Conservation (phyloP, 352 stramenopile species). For the Aphanomyces euteiches region DNA sequence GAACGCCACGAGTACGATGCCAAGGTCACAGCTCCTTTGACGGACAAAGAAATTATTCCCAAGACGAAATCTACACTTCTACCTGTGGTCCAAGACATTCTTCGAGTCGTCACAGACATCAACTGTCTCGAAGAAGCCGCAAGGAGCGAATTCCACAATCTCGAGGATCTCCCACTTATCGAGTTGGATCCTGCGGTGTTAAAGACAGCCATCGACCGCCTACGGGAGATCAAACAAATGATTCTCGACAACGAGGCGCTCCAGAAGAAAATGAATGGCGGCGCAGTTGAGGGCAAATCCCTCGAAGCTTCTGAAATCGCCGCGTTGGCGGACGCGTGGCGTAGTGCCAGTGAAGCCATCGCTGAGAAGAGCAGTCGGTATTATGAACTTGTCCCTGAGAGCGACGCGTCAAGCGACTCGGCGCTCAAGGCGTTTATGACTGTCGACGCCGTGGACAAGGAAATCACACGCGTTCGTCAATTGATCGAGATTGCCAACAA, state of each 20-base stretch:
- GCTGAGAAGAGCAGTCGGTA: conserved; percentile 72
- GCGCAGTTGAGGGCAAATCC: conserved; percentile 39
- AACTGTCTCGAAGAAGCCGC: conserved; percentile 63
- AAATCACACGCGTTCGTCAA: conserved; percentile 59
- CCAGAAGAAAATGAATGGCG: conserved; percentile 41
- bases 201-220: conserved; percentile 40
- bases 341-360: conserved; percentile 53
- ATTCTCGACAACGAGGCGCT: conserved; percentile 54
- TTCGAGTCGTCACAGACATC: conserved; percentile 69
- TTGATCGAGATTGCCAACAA: conserved; percentile 66
- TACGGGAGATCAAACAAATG: conserved; percentile 47
- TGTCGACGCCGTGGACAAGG: conserved; percentile 51
- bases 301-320: conserved; percentile 42
- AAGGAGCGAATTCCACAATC: conserved; percentile 47
- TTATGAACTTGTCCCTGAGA: conserved; percentile 74
- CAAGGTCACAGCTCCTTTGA: conserved; percentile 53
- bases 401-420: conserved; percentile 54
- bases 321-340: conserved; percentile 49
- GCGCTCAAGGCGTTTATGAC: conserved; percentile 63
- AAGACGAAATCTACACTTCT: conserved; percentile 35
- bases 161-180: conserved; percentile 52
- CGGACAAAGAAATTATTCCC: conserved; percentile 34
- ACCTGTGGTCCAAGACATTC: conserved; percentile 45
- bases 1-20: conserved; percentile 52
- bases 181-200: conserved; percentile 51